phyloP scores from a whole-genome alignment of 1,284 basidiomycete genomes.

The Xerocomus amazonicus region DNA sequence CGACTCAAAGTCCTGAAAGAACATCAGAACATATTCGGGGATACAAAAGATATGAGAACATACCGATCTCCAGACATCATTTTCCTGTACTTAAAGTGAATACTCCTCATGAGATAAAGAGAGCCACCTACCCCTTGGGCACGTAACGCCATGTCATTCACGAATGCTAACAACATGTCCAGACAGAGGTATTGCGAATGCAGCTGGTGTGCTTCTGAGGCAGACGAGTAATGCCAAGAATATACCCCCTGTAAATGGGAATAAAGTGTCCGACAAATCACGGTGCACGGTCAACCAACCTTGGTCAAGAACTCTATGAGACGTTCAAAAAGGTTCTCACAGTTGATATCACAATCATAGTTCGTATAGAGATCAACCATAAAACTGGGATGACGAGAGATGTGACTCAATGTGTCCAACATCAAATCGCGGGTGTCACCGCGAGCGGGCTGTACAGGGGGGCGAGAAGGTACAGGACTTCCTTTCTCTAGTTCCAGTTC shows the following conservation, averaged over 20 bases:
- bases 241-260: constrained; percentile 64
- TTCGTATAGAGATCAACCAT: constrained; percentile 96
- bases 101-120: constrained; percentile 7
- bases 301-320: constrained; percentile 88
- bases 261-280: constrained; percentile 4
- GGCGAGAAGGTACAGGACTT: constrained; percentile 50
- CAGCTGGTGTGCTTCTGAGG: constrained; percentile 66
- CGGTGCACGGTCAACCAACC: constrained; percentile 38
- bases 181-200: constrained; percentile 86
- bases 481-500: constrained; percentile 49
- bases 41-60: constrained; percentile 18
- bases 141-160: constrained; percentile 86
- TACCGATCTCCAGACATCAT: constrained; percentile 63
- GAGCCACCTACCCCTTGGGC: constrained; percentile 58
- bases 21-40: background rate
- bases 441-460: constrained; percentile 71
- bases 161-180: constrained; percentile 84
- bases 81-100: constrained; percentile 31
- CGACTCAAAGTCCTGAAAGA: constrained; percentile 47
- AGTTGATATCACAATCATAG: constrained; percentile 96
- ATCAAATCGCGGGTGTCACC: constrained; percentile 89
- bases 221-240: constrained; percentile 56
- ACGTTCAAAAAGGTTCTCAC: constrained; percentile 93
- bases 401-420: constrained; percentile 82
- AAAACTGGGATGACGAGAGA: constrained; percentile 80